Evolutionary conservation across 1,284 basidiomycete species (phyloP), one percentile per base, ranked within the genome.

Genomic region (Cerrena zonata): DNA sequence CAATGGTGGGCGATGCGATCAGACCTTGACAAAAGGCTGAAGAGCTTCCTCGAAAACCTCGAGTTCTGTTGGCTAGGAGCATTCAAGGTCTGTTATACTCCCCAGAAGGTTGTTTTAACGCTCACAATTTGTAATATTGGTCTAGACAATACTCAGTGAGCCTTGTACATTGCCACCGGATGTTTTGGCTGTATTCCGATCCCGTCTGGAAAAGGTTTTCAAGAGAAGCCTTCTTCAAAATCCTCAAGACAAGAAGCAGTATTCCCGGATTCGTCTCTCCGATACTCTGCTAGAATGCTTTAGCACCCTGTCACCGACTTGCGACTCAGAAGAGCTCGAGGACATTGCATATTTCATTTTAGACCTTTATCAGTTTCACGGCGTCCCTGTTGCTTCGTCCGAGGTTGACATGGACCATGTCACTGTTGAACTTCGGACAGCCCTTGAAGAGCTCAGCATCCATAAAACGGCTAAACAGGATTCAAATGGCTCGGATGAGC

Each of bases 21-120:
- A 40, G 78, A 77, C 24, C 76, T 99, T 25, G 94, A 99, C 63
- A 75, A 72, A 45, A 77, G 91, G 24, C 66, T 99, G 62, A 74
- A 82, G 45, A 79, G 83, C 30, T 71, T 99, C 7, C 69, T 97
- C 24, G 82, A 83, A 54, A 89, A 84, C 55, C 86, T 99, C 34
- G 95, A 99, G 65, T 92, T 90, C 61, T 92, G 89, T 60, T 99
- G 96, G 96, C 75, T 99, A 2, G 95, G 96, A 1, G 93, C 88
- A 21, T 98, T 97, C 80, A 98, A 98, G 80, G 93, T 91, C 46
- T 34, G 72, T 63, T 26, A 13, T 19, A 2, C 5, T 22, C n/a
- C n/a, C n/a, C n/a, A n/a, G n/a, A n/a, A 40, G 50, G 30, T 11
- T 13, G 19, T 48, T 48, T 39, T 18, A 15, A 39, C 4, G 13